These are phyloP conservation scores for Raffaelea ambrosiae DNA, from an alignment of 2,329 filamentous ascomycete species.

Conservation along the genomic window DNA sequence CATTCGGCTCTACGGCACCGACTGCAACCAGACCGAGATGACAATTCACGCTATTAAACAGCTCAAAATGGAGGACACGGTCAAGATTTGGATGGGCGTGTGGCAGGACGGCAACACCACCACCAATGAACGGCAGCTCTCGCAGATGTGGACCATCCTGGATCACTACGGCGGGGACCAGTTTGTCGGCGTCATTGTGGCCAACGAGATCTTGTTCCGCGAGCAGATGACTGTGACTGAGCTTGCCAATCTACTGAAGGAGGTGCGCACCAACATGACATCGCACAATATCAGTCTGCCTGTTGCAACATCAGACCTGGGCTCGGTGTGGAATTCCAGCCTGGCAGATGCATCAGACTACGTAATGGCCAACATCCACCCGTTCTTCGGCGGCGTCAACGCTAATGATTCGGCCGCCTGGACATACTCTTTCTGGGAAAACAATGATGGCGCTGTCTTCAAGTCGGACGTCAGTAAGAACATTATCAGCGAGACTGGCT, in stretches of 20 bases:
- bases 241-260: constrained; percentile 55
- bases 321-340: constrained; percentile 70
- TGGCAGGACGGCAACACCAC: constrained; percentile 82
- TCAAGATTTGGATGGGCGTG: constrained; percentile 92
- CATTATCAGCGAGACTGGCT: constrained; percentile 84
- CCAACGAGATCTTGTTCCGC: constrained; percentile 73
- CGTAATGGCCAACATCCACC: constrained; percentile 95
- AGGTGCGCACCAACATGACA: constrained; percentile 66
- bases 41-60: constrained; percentile 72
- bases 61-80: constrained; percentile 58
- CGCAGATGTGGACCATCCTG: constrained; percentile 77
- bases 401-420: constrained; percentile 62
- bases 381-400: constrained; percentile 79
- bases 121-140: constrained; percentile 74
- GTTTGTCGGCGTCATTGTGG: constrained; percentile 75
- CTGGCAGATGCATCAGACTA: constrained; percentile 69
- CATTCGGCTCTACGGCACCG: constrained; percentile 84
- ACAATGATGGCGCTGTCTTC: constrained; percentile 57
- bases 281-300: constrained; percentile 59
- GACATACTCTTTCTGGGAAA: constrained; percentile 77
- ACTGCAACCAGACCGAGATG: constrained; percentile 97
- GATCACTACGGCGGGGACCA: constrained; percentile 57
- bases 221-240: constrained; percentile 60
- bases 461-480: constrained; percentile 56
- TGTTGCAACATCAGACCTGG: constrained; percentile 81